A percentile compares a stretch with the other conserved stretches of the same genome.
These are phyloP conservation scores for Cucurbita pepo DNA, from an alignment of 306 rosid genomes.

Conservation along the genomic window DNA sequence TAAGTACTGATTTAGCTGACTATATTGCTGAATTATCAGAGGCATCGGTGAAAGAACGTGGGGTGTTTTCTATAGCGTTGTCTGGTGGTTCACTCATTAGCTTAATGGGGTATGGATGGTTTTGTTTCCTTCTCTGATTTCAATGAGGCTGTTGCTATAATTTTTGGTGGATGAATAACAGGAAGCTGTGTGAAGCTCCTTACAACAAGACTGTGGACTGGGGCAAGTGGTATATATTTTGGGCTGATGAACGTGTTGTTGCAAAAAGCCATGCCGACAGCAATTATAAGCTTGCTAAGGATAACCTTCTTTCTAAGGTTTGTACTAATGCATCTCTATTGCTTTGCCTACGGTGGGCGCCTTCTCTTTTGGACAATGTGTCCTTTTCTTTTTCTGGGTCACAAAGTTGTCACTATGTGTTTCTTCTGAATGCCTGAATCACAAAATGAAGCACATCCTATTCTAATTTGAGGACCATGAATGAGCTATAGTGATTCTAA, in stretches of 20 bases:
- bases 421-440: too few species aligned
- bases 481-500: too few species aligned
- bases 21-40: constrained; percentile 80
- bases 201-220: constrained; percentile 93
- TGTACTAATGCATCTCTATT: constrained; percentile 1
- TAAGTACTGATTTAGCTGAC: constrained; percentile 72
- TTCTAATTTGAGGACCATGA: too few species aligned
- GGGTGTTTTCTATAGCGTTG: constrained; percentile 70
- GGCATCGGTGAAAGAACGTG: constrained; percentile 79
- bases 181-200: constrained; percentile 81
- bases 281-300: constrained; percentile 91
- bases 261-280: constrained; percentile 80
- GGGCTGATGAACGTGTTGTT: constrained; percentile 97
- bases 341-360: background rate
- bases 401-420: too few species aligned
- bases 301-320: constrained; percentile 77
- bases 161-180: constrained; percentile 29
- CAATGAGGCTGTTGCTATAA: constrained; percentile 16
- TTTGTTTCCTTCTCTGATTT: constrained; percentile 26
- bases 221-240: constrained; percentile 90
- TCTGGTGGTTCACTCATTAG: constrained; percentile 99
- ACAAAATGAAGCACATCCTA: too few species aligned
- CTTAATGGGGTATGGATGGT: constrained; percentile 79
- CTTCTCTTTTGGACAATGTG: background rate
- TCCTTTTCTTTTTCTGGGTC: background rate